Evolutionary conservation across 192 early-diverging fungal genomes (phyloP), one percentile per base, ranked within the genome.

Genomic region (Backusella mclennaniae): DNA sequence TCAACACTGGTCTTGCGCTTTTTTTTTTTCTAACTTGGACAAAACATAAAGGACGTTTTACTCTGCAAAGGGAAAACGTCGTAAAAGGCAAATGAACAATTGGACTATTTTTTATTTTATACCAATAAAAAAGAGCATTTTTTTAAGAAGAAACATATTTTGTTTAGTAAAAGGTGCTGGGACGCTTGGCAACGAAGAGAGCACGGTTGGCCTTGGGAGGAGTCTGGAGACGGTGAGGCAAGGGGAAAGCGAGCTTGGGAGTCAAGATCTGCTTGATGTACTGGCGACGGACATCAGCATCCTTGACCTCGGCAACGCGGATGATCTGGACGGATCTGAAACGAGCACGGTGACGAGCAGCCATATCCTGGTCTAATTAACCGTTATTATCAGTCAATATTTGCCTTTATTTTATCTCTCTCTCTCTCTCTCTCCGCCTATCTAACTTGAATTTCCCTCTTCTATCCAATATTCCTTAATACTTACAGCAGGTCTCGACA

Each of bases 251-350:
- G 89, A 99, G 92, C 70, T 87, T 90, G 77, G 93, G 92, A 72
- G 92, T 87, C 80, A 97, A 83, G 79, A 99, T 85, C 92, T 99
- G 98, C 87, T 89, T 93, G 89, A 98, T 97, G 92, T 99, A 98
- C 31, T 96, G 95, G 84, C 98, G 97, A 81, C 95, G 93, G 76
- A 97, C 95, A 82, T 97, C 95, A 29, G 89, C 84, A 76, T 90
- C 87, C 88, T 92, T 93, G 49, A 99, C 93, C 80, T 93, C 92
- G 53, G 93, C 95, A 77, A 99, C 96, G 78, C 96, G 96, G 89
- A 99, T 96, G 92, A 99, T 96, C 90, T 99, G 98, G 88, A 99
- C 92, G 53, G 96, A 97, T 88, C 87, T 84, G 90, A 97, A 99
- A 76, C 98, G 95, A 73, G 97, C 96, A 89, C 97, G 95, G 88